Evolutionary conservation across 2,329 filamentous ascomycete species (phyloP).

Genomic region (Neonectria neomacrospora): DNA sequence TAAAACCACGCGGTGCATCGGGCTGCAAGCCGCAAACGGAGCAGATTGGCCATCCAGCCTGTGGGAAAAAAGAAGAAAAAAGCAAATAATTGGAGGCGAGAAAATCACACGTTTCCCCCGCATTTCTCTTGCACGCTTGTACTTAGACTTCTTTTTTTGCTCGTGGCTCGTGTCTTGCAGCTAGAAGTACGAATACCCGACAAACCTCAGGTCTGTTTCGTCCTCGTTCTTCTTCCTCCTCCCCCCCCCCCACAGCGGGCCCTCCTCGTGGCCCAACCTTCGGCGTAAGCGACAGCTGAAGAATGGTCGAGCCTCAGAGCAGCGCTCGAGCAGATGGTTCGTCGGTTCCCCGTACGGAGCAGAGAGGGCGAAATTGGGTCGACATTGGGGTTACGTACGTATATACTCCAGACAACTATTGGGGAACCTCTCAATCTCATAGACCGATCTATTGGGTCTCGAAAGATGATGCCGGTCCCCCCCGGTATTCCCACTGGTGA

Average conservation of each 20-base stretch:
- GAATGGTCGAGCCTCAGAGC: conserved; percentile 18
- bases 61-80: neutral
- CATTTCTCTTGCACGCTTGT: neutral
- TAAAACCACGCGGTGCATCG: conserved; percentile 21
- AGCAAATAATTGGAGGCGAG: conserved; percentile 2
- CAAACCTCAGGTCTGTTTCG: too few relatives aligned
- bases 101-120: conserved; percentile 25
- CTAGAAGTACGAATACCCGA: neutral
- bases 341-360: neutral
- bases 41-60: conserved; percentile 6
- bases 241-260: conserved; percentile 28
- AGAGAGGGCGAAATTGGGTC: neutral
- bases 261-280: conserved; percentile 20
- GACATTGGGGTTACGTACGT: conserved; percentile 4
- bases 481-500: neutral
- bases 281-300: conserved; percentile 30
- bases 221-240: conserved; percentile 5
- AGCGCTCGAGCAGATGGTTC: neutral
- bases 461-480: neutral
- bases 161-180: neutral
- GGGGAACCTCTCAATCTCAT: neutral
- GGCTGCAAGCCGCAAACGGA: conserved; percentile 20
- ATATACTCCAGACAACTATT: neutral
- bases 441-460: conserved; percentile 1
- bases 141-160: neutral